Evolutionary conservation across 148 eudicot genomes (phyloP).

Genomic region (Nepenthes gracilis): DNA sequence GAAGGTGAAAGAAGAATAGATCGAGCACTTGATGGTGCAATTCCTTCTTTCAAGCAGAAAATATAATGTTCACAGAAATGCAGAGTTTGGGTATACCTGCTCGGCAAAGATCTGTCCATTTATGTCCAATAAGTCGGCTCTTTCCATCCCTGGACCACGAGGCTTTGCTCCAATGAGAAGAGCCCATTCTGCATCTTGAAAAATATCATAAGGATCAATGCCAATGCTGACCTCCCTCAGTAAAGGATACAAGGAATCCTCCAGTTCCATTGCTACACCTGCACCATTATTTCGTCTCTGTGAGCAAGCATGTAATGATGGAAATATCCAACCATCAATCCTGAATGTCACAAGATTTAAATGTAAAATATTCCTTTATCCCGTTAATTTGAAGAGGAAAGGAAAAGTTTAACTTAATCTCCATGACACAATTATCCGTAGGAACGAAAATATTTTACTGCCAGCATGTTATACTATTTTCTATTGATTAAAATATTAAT

Average conservation of each 20-base stretch:
- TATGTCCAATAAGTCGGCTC: constrained; percentile 84
- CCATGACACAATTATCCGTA: too few species aligned
- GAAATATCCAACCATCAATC: too few species aligned
- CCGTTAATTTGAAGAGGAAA: not conserved
- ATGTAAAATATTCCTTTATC: too few species aligned
- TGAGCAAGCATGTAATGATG: too few species aligned
- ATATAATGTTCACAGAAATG: too few species aligned
- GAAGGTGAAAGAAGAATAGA: too few species aligned
- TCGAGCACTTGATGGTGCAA: not conserved
- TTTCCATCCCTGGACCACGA: constrained; percentile 98
- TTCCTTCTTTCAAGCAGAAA: not conserved
- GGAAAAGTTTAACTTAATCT: not conserved
- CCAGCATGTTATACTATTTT: too few species aligned
- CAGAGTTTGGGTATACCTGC: constrained; percentile 35
- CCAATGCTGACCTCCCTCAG: constrained; percentile 91
- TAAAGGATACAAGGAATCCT: constrained; percentile 85
- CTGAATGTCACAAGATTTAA: too few species aligned
- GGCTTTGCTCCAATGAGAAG: constrained; percentile 98
- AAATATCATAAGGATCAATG: constrained; percentile 85
- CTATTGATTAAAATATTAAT: too few species aligned
- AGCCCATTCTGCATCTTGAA: constrained; percentile 95
- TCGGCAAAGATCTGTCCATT: constrained; percentile 85
- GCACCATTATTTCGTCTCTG: not conserved
- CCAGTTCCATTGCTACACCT: constrained; percentile 99
- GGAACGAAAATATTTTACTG: too few species aligned